These are phyloP conservation scores for Ramaria sp. DNA, from an alignment of 768 basidiomycete species.

Conservation along the genomic window DNA sequence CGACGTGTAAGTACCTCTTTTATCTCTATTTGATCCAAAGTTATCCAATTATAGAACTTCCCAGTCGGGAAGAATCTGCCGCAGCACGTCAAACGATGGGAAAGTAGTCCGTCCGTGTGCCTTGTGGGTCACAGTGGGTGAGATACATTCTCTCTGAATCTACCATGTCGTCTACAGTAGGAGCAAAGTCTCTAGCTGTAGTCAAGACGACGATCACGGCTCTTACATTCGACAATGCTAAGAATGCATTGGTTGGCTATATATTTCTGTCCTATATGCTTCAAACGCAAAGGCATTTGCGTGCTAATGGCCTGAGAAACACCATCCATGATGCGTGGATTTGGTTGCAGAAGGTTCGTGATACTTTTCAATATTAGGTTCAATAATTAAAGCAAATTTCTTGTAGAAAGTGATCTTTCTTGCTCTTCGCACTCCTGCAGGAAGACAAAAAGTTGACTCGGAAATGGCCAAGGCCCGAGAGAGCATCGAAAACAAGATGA, in stretches of 20 bases:
- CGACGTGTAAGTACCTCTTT: too few species aligned
- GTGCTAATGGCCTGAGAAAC: slow-evolving; percentile 46
- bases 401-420: slow-evolving; percentile 44
- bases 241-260: slow-evolving; percentile 50
- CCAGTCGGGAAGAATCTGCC: too few species aligned
- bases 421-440: slow-evolving; percentile 49
- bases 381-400: background rate
- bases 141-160: too few species aligned
- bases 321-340: slow-evolving; percentile 42
- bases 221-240: slow-evolving; percentile 32
- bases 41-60: too few species aligned
- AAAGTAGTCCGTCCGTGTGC: too few species aligned
- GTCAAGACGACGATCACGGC: background rate
- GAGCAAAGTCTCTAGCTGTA: background rate
- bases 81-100: too few species aligned
- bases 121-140: too few species aligned
- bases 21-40: too few species aligned
- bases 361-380: background rate
- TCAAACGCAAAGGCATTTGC: slow-evolving; percentile 49
- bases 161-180: background rate
- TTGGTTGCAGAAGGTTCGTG: slow-evolving; percentile 41
- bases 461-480: slow-evolving; percentile 56
- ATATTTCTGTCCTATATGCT: slow-evolving; percentile 39
- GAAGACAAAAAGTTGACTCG: slow-evolving; percentile 44
- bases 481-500: slow-evolving; percentile 56